A percentile compares a stretch with the other conserved stretches of the same genome.
These are phyloP conservation scores for Acephala macrosclerotiorum DNA, from an alignment of 2,329 filamentous ascomycete species.

Conservation along the genomic window DNA sequence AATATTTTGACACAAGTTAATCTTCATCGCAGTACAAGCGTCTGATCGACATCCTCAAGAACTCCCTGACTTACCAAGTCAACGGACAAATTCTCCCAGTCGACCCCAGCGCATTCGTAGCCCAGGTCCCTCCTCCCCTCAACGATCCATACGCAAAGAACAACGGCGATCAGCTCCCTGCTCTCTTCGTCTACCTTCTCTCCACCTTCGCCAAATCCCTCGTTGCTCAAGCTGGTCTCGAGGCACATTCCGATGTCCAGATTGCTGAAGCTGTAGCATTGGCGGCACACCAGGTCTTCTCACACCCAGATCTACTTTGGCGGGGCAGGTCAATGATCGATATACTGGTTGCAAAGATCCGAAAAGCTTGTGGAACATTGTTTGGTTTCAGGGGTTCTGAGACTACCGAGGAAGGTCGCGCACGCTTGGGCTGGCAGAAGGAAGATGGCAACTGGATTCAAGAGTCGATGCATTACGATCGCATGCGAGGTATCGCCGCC, in stretches of 20 bases:
- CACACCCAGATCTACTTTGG: conserved; percentile 70
- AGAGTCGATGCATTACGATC: conserved; percentile 78
- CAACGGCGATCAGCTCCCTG: conserved; percentile 63
- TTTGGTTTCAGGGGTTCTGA: conserved; percentile 85
- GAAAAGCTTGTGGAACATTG: conserved; percentile 80
- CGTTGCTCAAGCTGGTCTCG: conserved; percentile 72
- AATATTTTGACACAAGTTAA: conserved; percentile 1
- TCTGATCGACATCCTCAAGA: conserved; percentile 60
- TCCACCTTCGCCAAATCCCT: conserved; percentile 79
- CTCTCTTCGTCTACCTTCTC: conserved; percentile 76
- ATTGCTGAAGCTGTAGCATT: conserved; percentile 83
- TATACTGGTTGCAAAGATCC: conserved; percentile 87
- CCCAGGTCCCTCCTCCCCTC: neutral
- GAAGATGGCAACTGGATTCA: conserved; percentile 59
- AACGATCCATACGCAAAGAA: neutral
- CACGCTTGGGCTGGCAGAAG: conserved; percentile 77
- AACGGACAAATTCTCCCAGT: neutral
- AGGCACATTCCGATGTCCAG: conserved; percentile 68
- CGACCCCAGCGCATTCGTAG: neutral
- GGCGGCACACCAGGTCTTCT: conserved; percentile 77
- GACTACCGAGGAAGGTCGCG: conserved; percentile 71
- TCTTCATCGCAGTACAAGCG: conserved; percentile 40
- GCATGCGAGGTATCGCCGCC: conserved; percentile 83
- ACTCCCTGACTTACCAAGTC: conserved; percentile 47
- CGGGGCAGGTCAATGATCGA: conserved; percentile 75